Base-by-base conservation (phyloP, 2,329 filamentous ascomycete genomes). In the Penicillium psychrosexuale region DNA sequence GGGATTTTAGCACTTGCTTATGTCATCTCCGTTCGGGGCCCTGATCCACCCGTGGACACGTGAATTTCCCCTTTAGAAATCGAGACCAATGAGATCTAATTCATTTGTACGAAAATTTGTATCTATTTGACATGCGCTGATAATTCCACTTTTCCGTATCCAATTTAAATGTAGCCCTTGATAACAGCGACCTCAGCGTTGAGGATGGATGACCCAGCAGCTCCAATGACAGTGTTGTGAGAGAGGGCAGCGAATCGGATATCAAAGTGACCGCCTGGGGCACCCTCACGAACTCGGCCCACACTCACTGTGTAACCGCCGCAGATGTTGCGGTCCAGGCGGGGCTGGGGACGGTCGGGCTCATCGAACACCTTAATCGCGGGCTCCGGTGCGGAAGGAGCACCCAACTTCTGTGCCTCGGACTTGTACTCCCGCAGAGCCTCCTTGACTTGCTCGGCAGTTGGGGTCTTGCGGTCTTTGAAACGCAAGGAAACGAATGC, bases 231-330 rank as follows among this genome's bases (percentile, higher is more conserved):
- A 58, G 93, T 89, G 69, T 90, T 90, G 69, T 97, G 94, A 70
- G 90, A 96, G 64, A 97, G 78, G 24, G 91, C 91, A 59, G 94
- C 92, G 74, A 97, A 97, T 73, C 95, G 92, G 71, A 97, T 83
- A 70, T 97, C 94, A 68, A 97, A 97, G 62, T 96, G 88, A 19
- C 90, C 90, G 60, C 87, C 89, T 40, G 72, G 64, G 65, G 90
- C 88, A 66, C 96, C 92, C 72, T 93, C 87, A 44, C 94, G 80
- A 28, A 97, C 84, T 27, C 93, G 84, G 8, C 93, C 93, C 19
- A 97, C 92, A 66, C 89, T 94, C 37, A 97, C 90, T 3, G 92
- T 89, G 71, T 97, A 97, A 0, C 94, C 93, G 48, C 84, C 83
- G 57, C 90, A 86, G 27, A 92, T 83, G 63, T 97, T 89, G 55